phyloP scores from a whole-genome alignment of 2,329 filamentous ascomycete genomes.

The Coleophoma eucalyptorum region DNA sequence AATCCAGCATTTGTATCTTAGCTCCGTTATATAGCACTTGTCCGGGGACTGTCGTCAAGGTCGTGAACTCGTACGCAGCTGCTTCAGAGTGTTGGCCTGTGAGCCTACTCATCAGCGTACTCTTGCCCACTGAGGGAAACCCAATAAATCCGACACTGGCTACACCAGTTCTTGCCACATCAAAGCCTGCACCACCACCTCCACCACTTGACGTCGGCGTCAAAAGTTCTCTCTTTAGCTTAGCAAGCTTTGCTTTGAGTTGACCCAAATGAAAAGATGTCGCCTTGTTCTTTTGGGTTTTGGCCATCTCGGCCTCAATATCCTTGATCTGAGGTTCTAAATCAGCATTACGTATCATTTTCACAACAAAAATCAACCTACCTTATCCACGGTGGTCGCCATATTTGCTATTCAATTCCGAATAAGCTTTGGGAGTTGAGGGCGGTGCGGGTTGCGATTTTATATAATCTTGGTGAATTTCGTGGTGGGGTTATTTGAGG shows the following conservation, averaged over 20 bases:
- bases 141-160: conserved; percentile 97
- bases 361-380: conserved; percentile 32
- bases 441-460: too few relatives aligned
- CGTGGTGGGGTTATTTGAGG: background rate
- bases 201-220: conserved; percentile 82
- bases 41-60: conserved; percentile 92
- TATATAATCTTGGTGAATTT: too few relatives aligned
- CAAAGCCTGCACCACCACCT: conserved; percentile 84
- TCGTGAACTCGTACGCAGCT: conserved; percentile 98
- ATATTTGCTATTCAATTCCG: conserved; percentile 48
- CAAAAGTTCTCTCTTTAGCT: conserved; percentile 92
- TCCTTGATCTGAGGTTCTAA: conserved; percentile 74
- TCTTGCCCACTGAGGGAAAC: conserved; percentile 97
- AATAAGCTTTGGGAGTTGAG: too few relatives aligned
- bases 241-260: conserved; percentile 96
- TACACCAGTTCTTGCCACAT: conserved; percentile 95
- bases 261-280: conserved; percentile 93
- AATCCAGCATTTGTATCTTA: conserved; percentile 95
- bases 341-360: conserved; percentile 16
- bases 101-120: conserved; percentile 90
- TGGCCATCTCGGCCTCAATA: conserved; percentile 96
- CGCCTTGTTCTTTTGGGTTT: conserved; percentile 95
- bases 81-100: conserved; percentile 97
- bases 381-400: conserved; percentile 98
- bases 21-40: conserved; percentile 96